These are phyloP conservation scores for Pleurostoma richardsiae DNA, from an alignment of 2,329 filamentous ascomycete genomes.

Conservation along the genomic window DNA sequence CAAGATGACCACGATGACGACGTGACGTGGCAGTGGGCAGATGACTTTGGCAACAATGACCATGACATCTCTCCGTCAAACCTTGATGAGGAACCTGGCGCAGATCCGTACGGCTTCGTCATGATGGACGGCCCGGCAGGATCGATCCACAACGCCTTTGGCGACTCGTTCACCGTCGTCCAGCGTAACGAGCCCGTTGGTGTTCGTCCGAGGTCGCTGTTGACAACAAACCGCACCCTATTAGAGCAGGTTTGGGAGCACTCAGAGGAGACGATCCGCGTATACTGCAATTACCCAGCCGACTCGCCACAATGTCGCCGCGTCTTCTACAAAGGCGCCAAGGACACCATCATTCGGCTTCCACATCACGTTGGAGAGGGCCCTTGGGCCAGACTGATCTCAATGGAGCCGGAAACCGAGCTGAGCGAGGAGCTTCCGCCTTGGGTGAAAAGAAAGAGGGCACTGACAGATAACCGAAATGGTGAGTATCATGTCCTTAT, in stretches of 20 bases:
- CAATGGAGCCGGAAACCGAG: slow-evolving; percentile 8
- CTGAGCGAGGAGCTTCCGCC: background rate
- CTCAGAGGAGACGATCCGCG: slow-evolving; percentile 15
- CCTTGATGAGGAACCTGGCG: slow-evolving; percentile 5
- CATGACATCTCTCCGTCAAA: slow-evolving; percentile 2
- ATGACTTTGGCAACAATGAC: slow-evolving; percentile 14
- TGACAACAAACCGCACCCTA: slow-evolving; percentile 18
- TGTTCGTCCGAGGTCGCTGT: slow-evolving; percentile 11
- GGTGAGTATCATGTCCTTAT: background rate
- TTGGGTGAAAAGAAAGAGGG: background rate
- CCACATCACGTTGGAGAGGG: slow-evolving; percentile 17
- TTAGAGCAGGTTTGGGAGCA: slow-evolving; percentile 19
- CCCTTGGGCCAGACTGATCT: slow-evolving; percentile 17
- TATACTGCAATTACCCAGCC: slow-evolving; percentile 20
- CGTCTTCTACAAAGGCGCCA: slow-evolving; percentile 11
- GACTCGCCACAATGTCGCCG: slow-evolving; percentile 11
- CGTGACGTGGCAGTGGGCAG: slow-evolving; percentile 14
- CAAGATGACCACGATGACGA: slow-evolving; percentile 8
- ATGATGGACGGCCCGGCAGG: slow-evolving; percentile 21
- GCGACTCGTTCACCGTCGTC: slow-evolving; percentile 13
- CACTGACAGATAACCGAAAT: background rate
- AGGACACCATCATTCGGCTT: slow-evolving; percentile 18
- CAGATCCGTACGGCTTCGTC: slow-evolving; percentile 22
- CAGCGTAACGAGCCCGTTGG: slow-evolving; percentile 3
- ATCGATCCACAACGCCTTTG: slow-evolving; percentile 19